phyloP scores from a whole-genome alignment of 129 eudicot genomes.

The Calendula officinalis region DNA sequence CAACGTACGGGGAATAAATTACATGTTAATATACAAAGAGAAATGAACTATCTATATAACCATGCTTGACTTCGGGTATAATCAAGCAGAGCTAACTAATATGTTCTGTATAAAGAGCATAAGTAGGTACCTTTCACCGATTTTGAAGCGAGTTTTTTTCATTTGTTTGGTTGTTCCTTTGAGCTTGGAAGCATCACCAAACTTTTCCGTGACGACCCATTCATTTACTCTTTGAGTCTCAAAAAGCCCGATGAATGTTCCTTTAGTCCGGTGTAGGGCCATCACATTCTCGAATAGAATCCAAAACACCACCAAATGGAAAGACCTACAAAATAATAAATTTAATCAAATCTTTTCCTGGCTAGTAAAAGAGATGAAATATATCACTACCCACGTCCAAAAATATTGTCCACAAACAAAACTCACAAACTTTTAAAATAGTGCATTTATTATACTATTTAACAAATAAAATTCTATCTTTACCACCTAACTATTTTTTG shows the following conservation, averaged over 20 bases:
- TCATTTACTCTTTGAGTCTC: constrained; percentile 13
- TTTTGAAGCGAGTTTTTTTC: constrained; percentile 1
- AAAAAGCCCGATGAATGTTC: constrained; percentile 15
- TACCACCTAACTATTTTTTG: too few relatives aligned
- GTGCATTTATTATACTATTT: too few relatives aligned
- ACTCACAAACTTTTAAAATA: too few relatives aligned
- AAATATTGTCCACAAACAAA: too few relatives aligned
- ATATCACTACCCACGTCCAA: too few relatives aligned
- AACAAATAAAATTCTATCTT: too few relatives aligned
- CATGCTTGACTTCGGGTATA: background rate
- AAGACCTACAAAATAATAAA: constrained; percentile 1
- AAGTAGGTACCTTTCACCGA: constrained; percentile 7
- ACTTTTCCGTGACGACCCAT: constrained; percentile 16
- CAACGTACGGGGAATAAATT: too few relatives aligned
- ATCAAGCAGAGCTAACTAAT: background rate
- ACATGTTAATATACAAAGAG: background rate
- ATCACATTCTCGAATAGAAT: constrained; percentile 18
- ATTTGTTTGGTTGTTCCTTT: background rate
- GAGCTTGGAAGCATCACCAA: constrained; percentile 1
- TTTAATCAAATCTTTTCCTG: background rate
- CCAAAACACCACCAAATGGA: constrained; percentile 16
- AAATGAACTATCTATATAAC: background rate
- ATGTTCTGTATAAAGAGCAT: too few relatives aligned
- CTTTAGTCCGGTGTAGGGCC: constrained; percentile 16
- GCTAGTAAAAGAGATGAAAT: too few relatives aligned